Conservation (phyloP, 805 yeast species). For the Candida broadrunensis region DNA sequence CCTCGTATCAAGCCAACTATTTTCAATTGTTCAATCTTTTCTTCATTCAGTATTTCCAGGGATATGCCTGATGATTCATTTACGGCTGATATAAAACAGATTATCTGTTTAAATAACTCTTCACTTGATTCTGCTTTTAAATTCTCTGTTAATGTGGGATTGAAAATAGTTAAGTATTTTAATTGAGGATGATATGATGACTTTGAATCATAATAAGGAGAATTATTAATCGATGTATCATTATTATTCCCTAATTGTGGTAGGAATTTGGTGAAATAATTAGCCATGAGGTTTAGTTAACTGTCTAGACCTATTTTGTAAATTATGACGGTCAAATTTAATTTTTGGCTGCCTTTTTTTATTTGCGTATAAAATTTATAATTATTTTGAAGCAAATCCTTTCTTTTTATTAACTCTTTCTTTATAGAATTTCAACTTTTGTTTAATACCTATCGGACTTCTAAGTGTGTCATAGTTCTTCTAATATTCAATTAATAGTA, state of each 20-base stretch:
- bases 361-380: no score
- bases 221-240: background rate
- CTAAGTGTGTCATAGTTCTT: no score
- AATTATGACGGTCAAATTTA: no score
- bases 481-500: no score
- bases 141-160: slow-evolving; percentile 22
- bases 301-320: no score
- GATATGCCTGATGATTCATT: slow-evolving; percentile 6
- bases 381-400: no score
- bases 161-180: slow-evolving; percentile 27
- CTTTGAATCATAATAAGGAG: background rate
- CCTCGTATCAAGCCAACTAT: slow-evolving; percentile 37
- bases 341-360: no score
- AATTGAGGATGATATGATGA: slow-evolving; percentile 7
- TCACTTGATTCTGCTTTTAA: slow-evolving; percentile 25
- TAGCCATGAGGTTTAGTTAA: slow-evolving; percentile 6
- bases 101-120: slow-evolving; percentile 28
- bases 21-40: slow-evolving; percentile 21
- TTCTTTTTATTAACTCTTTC: no score
- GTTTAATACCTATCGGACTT: no score
- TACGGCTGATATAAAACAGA: slow-evolving; percentile 22
- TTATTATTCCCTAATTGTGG: slow-evolving; percentile 17
- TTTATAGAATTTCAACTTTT: no score
- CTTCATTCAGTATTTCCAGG: background rate
- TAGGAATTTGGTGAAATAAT: slow-evolving; percentile 26